Percentiles rank a stretch among this genome's conserved stretches.
Evolutionary conservation across 208 protist species (phyloP).

Genomic region (Crithidia thermophila): DNA sequence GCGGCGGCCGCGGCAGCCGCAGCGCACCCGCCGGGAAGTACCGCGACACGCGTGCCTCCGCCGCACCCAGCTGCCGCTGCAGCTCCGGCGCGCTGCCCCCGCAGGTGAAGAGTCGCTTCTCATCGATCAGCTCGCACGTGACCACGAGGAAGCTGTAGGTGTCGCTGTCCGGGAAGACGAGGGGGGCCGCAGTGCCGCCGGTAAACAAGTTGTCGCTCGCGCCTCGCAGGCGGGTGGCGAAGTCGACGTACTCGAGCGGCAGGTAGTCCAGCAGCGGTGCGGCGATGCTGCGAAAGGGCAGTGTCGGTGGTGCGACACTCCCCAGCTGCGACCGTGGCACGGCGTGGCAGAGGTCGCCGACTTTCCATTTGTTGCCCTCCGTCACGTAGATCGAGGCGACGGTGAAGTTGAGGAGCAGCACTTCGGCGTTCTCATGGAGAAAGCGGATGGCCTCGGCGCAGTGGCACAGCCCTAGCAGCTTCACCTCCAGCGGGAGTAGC

Average conservation of each 20-base stretch:
- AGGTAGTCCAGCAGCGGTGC: conserved; percentile 64
- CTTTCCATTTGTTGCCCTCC: conserved; percentile 48
- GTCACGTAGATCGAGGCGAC: conserved; percentile 52
- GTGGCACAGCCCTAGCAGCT: conserved; percentile 41
- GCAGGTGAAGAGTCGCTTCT: conserved; percentile 37
- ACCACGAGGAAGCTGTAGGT: conserved; percentile 61
- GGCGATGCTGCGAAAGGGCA: conserved; percentile 33
- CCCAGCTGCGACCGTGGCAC: conserved; percentile 18
- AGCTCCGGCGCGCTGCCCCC: conserved; percentile 26
- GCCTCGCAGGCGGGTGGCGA: conserved; percentile 2
- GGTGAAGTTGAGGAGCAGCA: conserved; percentile 57
- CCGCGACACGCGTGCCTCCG: conserved; percentile 29
- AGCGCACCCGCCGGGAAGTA: conserved; percentile 44
- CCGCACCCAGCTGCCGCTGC: conserved; percentile 28
- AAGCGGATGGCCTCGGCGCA: conserved; percentile 57
- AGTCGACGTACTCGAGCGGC: conserved; percentile 43
- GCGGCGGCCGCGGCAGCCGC: conserved; percentile 29
- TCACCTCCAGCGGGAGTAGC: conserved; percentile 39
- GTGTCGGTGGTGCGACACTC: background rate
- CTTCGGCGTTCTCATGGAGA: conserved; percentile 48
- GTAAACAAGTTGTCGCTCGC: conserved; percentile 11
- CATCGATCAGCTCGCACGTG: conserved; percentile 42
- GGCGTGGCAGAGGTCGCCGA: conserved; percentile 55
- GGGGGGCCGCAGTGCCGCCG: conserved; percentile 3
- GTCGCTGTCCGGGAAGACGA: conserved; percentile 55